These are phyloP conservation scores for Solanum clarkiae DNA, from an alignment of 257 asterid species.

Conservation along the genomic window DNA sequence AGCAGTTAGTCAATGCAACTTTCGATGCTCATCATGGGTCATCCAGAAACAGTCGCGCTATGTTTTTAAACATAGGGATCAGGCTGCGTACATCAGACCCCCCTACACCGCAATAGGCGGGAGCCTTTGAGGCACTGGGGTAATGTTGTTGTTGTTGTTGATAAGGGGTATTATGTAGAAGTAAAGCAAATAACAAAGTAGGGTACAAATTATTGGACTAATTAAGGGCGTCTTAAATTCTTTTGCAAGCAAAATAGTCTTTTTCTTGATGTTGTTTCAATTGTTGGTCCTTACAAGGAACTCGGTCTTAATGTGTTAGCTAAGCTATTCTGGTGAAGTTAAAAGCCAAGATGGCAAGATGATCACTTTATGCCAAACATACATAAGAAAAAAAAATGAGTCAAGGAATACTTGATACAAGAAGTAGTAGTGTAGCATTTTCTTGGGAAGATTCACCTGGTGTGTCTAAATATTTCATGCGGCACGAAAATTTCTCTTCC, in stretches of 20 bases:
- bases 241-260: not conserved
- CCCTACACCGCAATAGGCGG: too few relatives aligned
- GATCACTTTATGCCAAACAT: not conserved
- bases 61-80: too few relatives aligned
- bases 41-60: too few relatives aligned
- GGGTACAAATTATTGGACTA: not conserved
- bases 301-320: not conserved
- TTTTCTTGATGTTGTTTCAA: not conserved
- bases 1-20: too few relatives aligned
- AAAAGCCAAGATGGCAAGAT: not conserved
- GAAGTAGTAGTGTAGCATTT: slow-evolving; percentile 34
- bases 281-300: not conserved
- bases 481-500: slow-evolving; percentile 7
- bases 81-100: too few relatives aligned
- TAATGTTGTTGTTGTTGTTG: too few relatives aligned
- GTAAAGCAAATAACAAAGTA: not conserved
- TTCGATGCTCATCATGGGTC: too few relatives aligned
- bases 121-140: too few relatives aligned
- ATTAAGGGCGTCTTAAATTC: not conserved
- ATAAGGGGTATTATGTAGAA: not conserved
- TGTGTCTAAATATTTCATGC: slow-evolving; percentile 22
- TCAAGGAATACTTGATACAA: slow-evolving; percentile 24
- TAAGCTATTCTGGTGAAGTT: not conserved
- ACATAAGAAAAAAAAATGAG: slow-evolving; percentile 15
- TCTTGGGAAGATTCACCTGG: slow-evolving; percentile 84